Base-by-base conservation (phyloP, 1,284 basidiomycete genomes). In the Macrocybe sp. region DNA sequence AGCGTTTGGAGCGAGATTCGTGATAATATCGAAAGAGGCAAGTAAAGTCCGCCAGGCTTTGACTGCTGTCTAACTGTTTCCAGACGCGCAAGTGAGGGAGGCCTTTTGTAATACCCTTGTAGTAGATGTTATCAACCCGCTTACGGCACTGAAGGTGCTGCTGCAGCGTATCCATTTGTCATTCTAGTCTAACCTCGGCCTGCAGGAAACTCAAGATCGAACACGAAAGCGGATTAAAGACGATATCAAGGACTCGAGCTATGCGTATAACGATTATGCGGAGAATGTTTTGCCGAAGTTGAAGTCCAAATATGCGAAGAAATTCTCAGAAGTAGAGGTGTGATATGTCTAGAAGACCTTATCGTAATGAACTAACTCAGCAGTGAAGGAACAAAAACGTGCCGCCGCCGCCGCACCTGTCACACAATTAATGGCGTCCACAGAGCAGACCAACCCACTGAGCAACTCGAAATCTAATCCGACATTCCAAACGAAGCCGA, bases 151-250 rank as follows among this genome's bases (percentile, higher is more conserved):
- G 43, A 89, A 83, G 74, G 90, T 85, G 52, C 49, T 67, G 57
- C 28, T 41, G 14, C 6, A 32, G 14, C 8, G 42, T 14, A 31
- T 34, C n/a, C 37, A 22, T 22, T 22, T 32, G 31, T 36, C 36
- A 14, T 28, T 50, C 44, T 29, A 29, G 30, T 38, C 39, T 8
- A 31, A 41, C 36, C 49, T 35, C 49, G 22, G 12, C 47, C 30
- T 39, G 40, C 49, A 91, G 85, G 91, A 93, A 54, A 87, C 85
- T 6, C 92, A 95, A 71, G 87, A 89, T 47, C 80, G 92, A 36
- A 93, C 91, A 28, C 78, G 89, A 30, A 89, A 89, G 62, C 82
- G 89, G n/a, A 88, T 96, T 61, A 88, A 87, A 58, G 91, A 94
- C 55, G 91, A 93, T 60, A 67, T 93, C 52, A 93, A 91, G 64